Evolutionary conservation across 129 eudicot species (phyloP), one percentile per base, ranked within the genome.

Genomic region (Flaveria bidentis): DNA sequence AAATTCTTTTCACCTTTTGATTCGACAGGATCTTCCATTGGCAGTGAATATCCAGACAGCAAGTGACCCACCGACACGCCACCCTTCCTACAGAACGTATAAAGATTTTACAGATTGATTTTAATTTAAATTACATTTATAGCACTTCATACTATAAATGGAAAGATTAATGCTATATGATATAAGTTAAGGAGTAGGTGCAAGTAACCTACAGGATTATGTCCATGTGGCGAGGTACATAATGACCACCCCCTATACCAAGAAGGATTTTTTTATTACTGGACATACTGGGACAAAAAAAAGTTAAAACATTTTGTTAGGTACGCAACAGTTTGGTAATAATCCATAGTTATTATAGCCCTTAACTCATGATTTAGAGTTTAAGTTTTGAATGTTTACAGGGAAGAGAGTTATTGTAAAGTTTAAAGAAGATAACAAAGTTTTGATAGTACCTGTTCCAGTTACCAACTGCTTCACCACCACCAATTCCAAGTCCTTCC

Each of bases 211-310:
- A 92, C 98, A 52, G 66, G 66, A 92, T 74, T 74, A 89, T 78
- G 78, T 92, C 98, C 96, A 90, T 90, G 77, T 92, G 98, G 10
- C 98, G 98, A 70, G 98, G 98, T 75, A 80, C 98, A 85, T 92
- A 92, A 85, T 92, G 98, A 41, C 98, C 98, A 64, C 98, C 98
- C 33, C 98, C 98, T 80, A 92, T 42, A 46, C 98, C 98, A 16
- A 92, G 88, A 71, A 92, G 93, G 57, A 92, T 86, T 73, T 92
- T 92, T 60, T 75, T 88, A 72, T 75, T 81, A 60, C 78, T 78
- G 53, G 75, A 49, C 65, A 60, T 73, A 72, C 97, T 89, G 93
- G n/a, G 52, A 75, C 36, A 77, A 58, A 41, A 30, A 41, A 30
- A 30, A 73, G 3, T 53, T 26, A 44, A 20, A 53, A 28, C 36